These are phyloP conservation scores for Blastobotrys aristatus DNA, from an alignment of 1,139 yeast species.

Conservation along the genomic window DNA sequence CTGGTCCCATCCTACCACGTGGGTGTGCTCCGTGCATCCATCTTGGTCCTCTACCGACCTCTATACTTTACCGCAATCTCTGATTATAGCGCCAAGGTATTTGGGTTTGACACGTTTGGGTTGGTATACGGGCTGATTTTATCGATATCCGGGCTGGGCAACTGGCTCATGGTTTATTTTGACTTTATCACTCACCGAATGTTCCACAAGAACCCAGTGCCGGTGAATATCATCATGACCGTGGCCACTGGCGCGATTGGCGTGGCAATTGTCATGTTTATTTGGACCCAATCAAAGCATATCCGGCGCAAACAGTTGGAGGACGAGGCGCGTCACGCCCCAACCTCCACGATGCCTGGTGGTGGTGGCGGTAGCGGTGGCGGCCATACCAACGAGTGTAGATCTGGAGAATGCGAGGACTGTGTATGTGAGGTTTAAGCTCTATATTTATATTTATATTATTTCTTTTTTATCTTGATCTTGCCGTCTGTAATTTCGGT, in stretches of 20 bases:
- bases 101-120: slow-evolving; percentile 90
- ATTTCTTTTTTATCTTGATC: slow-evolving; percentile 37
- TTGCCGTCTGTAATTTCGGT: slow-evolving; percentile 54
- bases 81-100: slow-evolving; percentile 86
- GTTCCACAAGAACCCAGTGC: slow-evolving; percentile 70
- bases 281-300: slow-evolving; percentile 47
- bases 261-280: slow-evolving; percentile 45
- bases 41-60: slow-evolving; percentile 83
- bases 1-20: slow-evolving; percentile 50
- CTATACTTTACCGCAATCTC: slow-evolving; percentile 89
- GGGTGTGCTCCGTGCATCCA: slow-evolving; percentile 52
- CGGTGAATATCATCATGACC: slow-evolving; percentile 59
- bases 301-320: slow-evolving; percentile 52
- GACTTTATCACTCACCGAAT: slow-evolving; percentile 64
- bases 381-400: slow-evolving; percentile 11
- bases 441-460: slow-evolving; percentile 2
- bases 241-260: slow-evolving; percentile 53
- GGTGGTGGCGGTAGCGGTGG: slow-evolving; percentile 9
- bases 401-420: slow-evolving; percentile 20
- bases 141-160: slow-evolving; percentile 73
- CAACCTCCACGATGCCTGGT: slow-evolving; percentile 45
- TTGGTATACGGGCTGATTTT: slow-evolving; percentile 86
- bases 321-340: slow-evolving; percentile 58
- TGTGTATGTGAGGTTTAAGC: slow-evolving; percentile 22
- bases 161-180: slow-evolving; percentile 56